These are phyloP conservation scores for Scheffersomyces ergatensis DNA, from an alignment of 805 yeast species.

Conservation along the genomic window DNA sequence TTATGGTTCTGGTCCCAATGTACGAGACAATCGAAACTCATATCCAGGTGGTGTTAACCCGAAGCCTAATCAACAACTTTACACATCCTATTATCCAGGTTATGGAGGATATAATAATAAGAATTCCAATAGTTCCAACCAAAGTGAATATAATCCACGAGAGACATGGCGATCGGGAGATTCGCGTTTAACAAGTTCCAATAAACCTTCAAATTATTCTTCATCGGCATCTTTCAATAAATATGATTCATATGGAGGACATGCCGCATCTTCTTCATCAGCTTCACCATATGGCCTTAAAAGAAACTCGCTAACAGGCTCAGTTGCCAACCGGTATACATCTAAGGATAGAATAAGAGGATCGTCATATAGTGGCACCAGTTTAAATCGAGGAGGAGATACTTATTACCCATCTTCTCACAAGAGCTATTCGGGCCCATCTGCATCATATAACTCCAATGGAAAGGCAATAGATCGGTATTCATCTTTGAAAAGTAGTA, in stretches of 20 bases:
- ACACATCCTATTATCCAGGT: slow-evolving; percentile 21
- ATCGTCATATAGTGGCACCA: slow-evolving; percentile 5
- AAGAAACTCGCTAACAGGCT: slow-evolving; percentile 21
- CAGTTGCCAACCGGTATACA: slow-evolving; percentile 15
- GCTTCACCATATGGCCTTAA: not conserved
- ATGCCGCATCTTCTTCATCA: not conserved
- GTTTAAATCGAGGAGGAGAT: slow-evolving; percentile 9
- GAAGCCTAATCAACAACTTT: slow-evolving; percentile 1
- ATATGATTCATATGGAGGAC: slow-evolving; percentile 2
- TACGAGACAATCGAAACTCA: slow-evolving; percentile 12
- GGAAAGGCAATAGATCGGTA: slow-evolving; percentile 11
- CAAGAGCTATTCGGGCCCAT: not conserved
- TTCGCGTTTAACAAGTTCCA: slow-evolving; percentile 12
- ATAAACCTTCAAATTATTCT: too few relatives aligned
- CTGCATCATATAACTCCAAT: slow-evolving; percentile 3
- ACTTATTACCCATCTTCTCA: slow-evolving; percentile 25
- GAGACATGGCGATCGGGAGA: slow-evolving; percentile 16
- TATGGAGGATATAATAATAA: slow-evolving; percentile 18
- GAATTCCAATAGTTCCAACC: slow-evolving; percentile 1
- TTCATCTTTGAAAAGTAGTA: slow-evolving; percentile 8
- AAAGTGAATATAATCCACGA: slow-evolving; percentile 7
- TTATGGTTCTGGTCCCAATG: slow-evolving; percentile 8
- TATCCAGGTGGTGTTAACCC: not conserved
- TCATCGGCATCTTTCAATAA: slow-evolving; percentile 6
- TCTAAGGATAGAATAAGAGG: slow-evolving; percentile 20